A percentile compares a stretch with the other conserved stretches of the same genome.
phyloP scores from a whole-genome alignment of 1,284 basidiomycete species.

The Grifola frondosa region DNA sequence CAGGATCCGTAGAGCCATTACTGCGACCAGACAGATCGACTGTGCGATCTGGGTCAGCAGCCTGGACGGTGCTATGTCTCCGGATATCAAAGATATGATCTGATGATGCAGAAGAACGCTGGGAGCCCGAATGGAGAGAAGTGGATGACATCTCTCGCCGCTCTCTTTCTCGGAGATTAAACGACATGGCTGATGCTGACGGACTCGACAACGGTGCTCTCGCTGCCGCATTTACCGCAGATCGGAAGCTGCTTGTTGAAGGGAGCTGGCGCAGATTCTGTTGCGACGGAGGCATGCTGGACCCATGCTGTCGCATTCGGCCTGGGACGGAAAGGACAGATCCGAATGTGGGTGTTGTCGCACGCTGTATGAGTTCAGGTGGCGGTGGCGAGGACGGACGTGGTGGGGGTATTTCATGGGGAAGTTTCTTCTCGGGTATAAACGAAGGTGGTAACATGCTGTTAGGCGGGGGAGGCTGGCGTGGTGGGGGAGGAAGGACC shows the following conservation, averaged over 20 bases:
- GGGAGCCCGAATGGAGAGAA: slow-evolving; percentile 64
- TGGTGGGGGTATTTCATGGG: slow-evolving; percentile 65
- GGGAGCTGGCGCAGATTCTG: slow-evolving; percentile 67
- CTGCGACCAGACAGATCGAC: slow-evolving; percentile 34
- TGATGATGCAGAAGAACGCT: slow-evolving; percentile 76
- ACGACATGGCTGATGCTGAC: slow-evolving; percentile 39
- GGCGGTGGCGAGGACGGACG: slow-evolving; percentile 89
- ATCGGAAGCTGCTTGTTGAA: slow-evolving; percentile 80
- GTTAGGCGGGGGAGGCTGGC: slow-evolving; percentile 71
- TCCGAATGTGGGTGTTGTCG: slow-evolving; percentile 79
- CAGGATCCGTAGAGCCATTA: slow-evolving; percentile 71
- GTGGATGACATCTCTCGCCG: slow-evolving; percentile 59
- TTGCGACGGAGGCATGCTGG: slow-evolving; percentile 70
- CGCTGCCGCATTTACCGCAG: slow-evolving; percentile 57
- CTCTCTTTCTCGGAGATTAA: slow-evolving; percentile 48
- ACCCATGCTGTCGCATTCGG: slow-evolving; percentile 53
- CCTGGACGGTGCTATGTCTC: slow-evolving; percentile 25
- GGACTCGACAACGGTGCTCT: slow-evolving; percentile 45
- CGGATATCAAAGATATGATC: slow-evolving; percentile 51
- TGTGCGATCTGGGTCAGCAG: slow-evolving; percentile 24
- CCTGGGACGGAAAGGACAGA: slow-evolving; percentile 59
- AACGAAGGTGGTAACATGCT: slow-evolving; percentile 75
- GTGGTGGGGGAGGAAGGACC: slow-evolving; percentile 82
- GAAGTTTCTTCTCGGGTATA: slow-evolving; percentile 66
- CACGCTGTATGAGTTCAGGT: slow-evolving; percentile 82